These are phyloP conservation scores for Capsicum chinense DNA, from an alignment of 257 asterid species.

Conservation along the genomic window DNA sequence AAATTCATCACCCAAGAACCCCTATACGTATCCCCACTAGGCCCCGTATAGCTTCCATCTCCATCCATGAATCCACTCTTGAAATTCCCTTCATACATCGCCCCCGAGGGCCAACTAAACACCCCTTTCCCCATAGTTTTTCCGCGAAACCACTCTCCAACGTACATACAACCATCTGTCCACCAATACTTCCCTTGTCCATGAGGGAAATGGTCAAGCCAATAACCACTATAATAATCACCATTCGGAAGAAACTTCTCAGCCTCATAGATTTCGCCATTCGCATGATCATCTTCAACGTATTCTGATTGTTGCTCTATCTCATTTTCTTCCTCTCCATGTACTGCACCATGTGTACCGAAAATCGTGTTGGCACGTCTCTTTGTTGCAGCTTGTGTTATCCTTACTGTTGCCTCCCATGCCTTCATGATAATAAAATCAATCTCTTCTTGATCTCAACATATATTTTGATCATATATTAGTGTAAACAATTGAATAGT, in stretches of 20 bases:
- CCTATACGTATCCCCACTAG: slow-evolving; percentile 58
- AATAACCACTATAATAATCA: slow-evolving; percentile 79
- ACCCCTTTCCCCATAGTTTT: slow-evolving; percentile 78
- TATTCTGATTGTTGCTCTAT: slow-evolving; percentile 35
- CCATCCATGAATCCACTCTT: slow-evolving; percentile 96
- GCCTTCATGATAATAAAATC: slow-evolving; percentile 68
- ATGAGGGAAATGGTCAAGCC: slow-evolving; percentile 84
- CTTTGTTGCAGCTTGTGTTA: slow-evolving; percentile 87
- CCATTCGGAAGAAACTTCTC: slow-evolving; percentile 86
- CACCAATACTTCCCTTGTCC: slow-evolving; percentile 90
- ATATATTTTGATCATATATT: neutral
- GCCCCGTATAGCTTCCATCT: slow-evolving; percentile 72
- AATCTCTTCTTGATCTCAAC: slow-evolving; percentile 11
- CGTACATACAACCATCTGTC: slow-evolving; percentile 92
- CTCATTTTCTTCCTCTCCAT: slow-evolving; percentile 44
- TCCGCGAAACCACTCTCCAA: slow-evolving; percentile 88
- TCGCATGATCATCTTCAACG: slow-evolving; percentile 47
- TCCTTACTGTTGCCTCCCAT: slow-evolving; percentile 92
- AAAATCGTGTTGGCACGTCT: slow-evolving; percentile 79
- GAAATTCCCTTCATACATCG: slow-evolving; percentile 77
- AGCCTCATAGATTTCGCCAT: slow-evolving; percentile 71
- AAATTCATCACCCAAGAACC: slow-evolving; percentile 90
- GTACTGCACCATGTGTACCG: slow-evolving; percentile 51
- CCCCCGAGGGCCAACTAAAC: slow-evolving; percentile 91
- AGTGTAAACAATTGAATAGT: neutral